Evolutionary conservation across 768 basidiomycete species (phyloP), one percentile per base, ranked within the genome.

Genomic region (Multifurca ochricompacta): DNA sequence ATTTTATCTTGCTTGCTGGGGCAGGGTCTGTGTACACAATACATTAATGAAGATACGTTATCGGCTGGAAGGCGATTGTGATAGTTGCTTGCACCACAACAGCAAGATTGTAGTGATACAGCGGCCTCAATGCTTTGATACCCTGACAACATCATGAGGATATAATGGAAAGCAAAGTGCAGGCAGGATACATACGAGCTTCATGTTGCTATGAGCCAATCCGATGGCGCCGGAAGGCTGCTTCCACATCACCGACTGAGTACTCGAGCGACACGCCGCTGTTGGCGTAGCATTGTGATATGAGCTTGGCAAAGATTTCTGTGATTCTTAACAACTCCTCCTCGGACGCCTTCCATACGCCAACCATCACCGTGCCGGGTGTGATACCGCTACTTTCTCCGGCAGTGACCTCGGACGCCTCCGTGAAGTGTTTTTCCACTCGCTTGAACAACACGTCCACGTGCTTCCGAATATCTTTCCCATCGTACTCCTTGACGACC

Each of bases 391-490:
- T 71, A 57, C 71, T 67, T 54, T 84, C 81, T 3, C 71, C 75
- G 18, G 77, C 78, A 3, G 77, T 65, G 59, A 81, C 85, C 58
- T 85, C 86, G 9, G 84, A 82, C 1, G 80, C 81, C 63, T 93
- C 90, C 6, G 85, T 85, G 64, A 96, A 97, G 65, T 98, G 95
- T 69, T 98, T 98, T 69, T 95, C 91, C 27, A 98, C 90, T 9
- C 95, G 82, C 66, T 90, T 90, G 69, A 84, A 85, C 34, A 98
- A 74, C 7, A 79, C 79, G 51, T 97, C 95, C 48, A 95, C 73
- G 56, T 87, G 77, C 67, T 95, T 95, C 34, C 89, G 84, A 11
- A 98, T 71, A 67, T 98, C 95, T 69, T 96, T 98, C 35, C 81
- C 71, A 58, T 79, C 85, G 67, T 82, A 86, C 63, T 96, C 94